A percentile compares a stretch with the other conserved stretches of the same genome.
These are phyloP conservation scores for Tolypocladium capitatum DNA, from an alignment of 2,329 filamentous ascomycete genomes.

Conservation along the genomic window DNA sequence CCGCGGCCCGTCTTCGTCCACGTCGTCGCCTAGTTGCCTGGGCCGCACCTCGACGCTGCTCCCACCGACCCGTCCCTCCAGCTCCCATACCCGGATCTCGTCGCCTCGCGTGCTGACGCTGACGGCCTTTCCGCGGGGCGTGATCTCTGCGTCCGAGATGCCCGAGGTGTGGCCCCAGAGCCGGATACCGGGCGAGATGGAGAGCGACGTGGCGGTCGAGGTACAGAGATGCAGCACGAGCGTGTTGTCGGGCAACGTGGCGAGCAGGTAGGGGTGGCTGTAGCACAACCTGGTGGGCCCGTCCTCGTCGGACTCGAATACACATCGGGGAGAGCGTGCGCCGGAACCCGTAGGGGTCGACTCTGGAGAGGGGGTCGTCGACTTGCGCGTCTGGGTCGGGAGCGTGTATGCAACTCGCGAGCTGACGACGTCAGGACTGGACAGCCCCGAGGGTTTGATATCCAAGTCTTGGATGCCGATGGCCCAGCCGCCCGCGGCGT, in stretches of 20 bases:
- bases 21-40: slow-evolving; percentile 13
- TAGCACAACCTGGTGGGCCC: slow-evolving; percentile 55
- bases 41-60: slow-evolving; percentile 42
- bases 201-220: slow-evolving; percentile 52
- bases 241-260: slow-evolving; percentile 77
- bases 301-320: slow-evolving; percentile 10
- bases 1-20: slow-evolving; percentile 5
- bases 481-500: slow-evolving; percentile 70
- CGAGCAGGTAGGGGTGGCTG: slow-evolving; percentile 72
- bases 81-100: slow-evolving; percentile 76
- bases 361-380: slow-evolving; percentile 5
- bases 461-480: slow-evolving; percentile 84
- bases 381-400: slow-evolving; percentile 15
- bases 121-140: slow-evolving; percentile 72
- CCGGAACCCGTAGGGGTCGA: slow-evolving; percentile 4
- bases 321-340: slow-evolving; percentile 3
- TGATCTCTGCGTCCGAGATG: slow-evolving; percentile 75
- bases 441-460: slow-evolving; percentile 28
- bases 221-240: slow-evolving; percentile 70
- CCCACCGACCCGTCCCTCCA: slow-evolving; percentile 54
- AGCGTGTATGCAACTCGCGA: slow-evolving; percentile 24
- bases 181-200: slow-evolving; percentile 58
- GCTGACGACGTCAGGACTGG: slow-evolving; percentile 16
- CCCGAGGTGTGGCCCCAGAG: slow-evolving; percentile 89
- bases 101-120: slow-evolving; percentile 74